A percentile compares a stretch with the other conserved stretches of the same genome.
phyloP scores from a whole-genome alignment of 192 early-diverging fungal species.

The Coemansia sp. region DNA sequence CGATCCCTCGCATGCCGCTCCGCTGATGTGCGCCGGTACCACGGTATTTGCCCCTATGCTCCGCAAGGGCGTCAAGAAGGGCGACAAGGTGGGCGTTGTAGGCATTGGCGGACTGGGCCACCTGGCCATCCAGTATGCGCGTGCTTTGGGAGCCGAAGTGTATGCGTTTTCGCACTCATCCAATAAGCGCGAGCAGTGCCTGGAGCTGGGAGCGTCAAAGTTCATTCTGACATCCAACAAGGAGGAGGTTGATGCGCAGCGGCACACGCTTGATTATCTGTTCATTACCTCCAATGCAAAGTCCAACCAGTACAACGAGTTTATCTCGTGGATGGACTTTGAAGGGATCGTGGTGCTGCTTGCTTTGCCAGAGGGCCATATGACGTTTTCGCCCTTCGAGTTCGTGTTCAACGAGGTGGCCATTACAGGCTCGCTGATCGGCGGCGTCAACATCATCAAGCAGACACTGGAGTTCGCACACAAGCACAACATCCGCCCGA shows the following conservation, averaged over 20 bases:
- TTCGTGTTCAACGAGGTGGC: conserved; percentile 55
- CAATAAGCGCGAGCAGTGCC: conserved; percentile 57
- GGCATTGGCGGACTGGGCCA: conserved; percentile 81
- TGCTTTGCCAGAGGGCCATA: conserved; percentile 59
- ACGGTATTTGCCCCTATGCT: conserved; percentile 73
- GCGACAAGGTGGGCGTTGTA: conserved; percentile 66
- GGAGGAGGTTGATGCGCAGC: conserved; percentile 22
- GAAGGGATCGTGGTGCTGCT: conserved; percentile 66
- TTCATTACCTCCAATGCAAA: conserved; percentile 33
- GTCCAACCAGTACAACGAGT: conserved; percentile 50
- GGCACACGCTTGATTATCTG: conserved; percentile 32
- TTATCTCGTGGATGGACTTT: conserved; percentile 54
- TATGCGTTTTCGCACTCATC: conserved; percentile 59
- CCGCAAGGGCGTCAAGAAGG: conserved; percentile 59
- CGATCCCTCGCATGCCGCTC: conserved; percentile 60
- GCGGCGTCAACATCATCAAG: conserved; percentile 53
- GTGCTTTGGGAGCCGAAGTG: conserved; percentile 52
- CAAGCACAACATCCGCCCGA: conserved; percentile 61
- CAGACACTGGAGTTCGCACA: conserved; percentile 70
- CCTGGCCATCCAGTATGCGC: conserved; percentile 66
- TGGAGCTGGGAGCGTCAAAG: conserved; percentile 57
- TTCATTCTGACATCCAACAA: conserved; percentile 46
- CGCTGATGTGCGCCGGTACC: conserved; percentile 79
- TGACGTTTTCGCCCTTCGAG: conserved; percentile 45
- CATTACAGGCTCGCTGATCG: conserved; percentile 68